phyloP scores from a whole-genome alignment of 2,329 filamentous ascomycete genomes.

The Ceratocystis huliohia region DNA sequence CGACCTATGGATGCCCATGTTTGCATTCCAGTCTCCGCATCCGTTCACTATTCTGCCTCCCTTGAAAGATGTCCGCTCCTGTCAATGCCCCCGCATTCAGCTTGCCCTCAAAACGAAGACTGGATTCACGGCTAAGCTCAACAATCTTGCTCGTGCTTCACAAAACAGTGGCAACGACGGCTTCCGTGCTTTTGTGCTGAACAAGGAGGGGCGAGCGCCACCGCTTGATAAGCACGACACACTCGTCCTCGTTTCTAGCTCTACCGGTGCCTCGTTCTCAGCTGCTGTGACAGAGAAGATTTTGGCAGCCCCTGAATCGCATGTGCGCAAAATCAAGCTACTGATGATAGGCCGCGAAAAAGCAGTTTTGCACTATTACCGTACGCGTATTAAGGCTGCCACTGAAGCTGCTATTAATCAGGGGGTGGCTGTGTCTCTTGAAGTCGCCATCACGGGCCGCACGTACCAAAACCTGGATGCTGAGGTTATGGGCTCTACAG shows the following conservation, averaged over 20 bases:
- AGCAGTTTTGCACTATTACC: constrained; percentile 35
- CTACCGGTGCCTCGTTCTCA: constrained; percentile 49
- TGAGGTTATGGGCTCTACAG: constrained; percentile 7
- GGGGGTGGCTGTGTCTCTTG: constrained; percentile 1
- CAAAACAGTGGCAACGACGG: constrained; percentile 25
- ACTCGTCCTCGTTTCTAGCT: constrained; percentile 47
- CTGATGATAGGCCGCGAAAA: constrained; percentile 46
- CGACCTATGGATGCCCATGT: constrained; percentile 46
- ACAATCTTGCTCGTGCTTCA: constrained; percentile 34
- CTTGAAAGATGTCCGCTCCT: constrained; percentile 37
- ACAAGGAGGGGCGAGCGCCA: constrained; percentile 44
- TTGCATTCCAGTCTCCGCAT: constrained; percentile 44
- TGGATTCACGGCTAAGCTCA: constrained; percentile 45
- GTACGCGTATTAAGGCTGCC: constrained; percentile 31
- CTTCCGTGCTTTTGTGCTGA: constrained; percentile 39
- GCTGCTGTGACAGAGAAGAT: constrained; percentile 41
- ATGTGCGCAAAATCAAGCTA: constrained; percentile 26
- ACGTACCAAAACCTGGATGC: constrained; percentile 15
- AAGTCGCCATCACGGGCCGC: constrained; percentile 17
- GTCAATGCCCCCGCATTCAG: constrained; percentile 47
- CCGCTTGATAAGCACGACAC: constrained; percentile 48
- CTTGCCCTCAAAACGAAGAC: constrained; percentile 44
- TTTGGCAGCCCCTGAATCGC: constrained; percentile 33
- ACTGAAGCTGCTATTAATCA: constrained; percentile 35
- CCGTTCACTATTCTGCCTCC: constrained; percentile 49